A percentile compares a stretch with the other conserved stretches of the same genome.
These are phyloP conservation scores for Rhizophora apiculata DNA, from an alignment of 345 rosid genomes.

Conservation along the genomic window DNA sequence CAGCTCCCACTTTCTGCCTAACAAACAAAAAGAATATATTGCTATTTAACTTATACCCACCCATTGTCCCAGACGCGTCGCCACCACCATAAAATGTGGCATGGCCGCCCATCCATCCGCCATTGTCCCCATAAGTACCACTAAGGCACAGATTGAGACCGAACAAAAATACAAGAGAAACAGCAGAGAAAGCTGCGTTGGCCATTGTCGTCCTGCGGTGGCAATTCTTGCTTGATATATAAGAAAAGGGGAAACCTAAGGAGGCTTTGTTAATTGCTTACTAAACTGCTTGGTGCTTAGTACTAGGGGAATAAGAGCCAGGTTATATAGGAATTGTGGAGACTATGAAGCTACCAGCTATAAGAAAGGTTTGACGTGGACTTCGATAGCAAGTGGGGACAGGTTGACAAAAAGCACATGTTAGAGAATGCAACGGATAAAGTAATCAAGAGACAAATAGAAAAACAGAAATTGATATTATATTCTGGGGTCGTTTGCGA, in stretches of 20 bases:
- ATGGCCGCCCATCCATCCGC: constrained; percentile 52
- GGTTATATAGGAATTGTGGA: constrained; percentile 16
- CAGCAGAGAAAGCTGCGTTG: constrained; percentile 12
- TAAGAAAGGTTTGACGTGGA: constrained; percentile 14
- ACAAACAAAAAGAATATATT: neutral
- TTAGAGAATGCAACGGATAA: neutral
- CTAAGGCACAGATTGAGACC: constrained; percentile 31
- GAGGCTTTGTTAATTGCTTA: neutral
- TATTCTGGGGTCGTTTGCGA: constrained; percentile 23
- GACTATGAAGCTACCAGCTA: neutral
- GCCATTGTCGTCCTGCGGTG: constrained; percentile 29
- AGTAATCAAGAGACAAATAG: neutral
- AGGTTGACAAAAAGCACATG: constrained; percentile 13
- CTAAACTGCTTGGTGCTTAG: constrained; percentile 3
- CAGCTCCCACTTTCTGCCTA: neutral
- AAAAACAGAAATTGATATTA: neutral
- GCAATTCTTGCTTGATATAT: neutral
- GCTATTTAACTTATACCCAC: neutral
- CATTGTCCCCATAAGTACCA: constrained; percentile 46
- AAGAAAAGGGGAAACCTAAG: neutral
- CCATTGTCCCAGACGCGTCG: constrained; percentile 31
- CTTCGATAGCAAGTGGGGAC: constrained; percentile 16
- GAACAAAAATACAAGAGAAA: constrained; percentile 27
- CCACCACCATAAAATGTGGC: constrained; percentile 30
- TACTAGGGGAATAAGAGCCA: neutral